phyloP scores from a whole-genome alignment of 805 yeast species.

The Kuraishia borneana region DNA sequence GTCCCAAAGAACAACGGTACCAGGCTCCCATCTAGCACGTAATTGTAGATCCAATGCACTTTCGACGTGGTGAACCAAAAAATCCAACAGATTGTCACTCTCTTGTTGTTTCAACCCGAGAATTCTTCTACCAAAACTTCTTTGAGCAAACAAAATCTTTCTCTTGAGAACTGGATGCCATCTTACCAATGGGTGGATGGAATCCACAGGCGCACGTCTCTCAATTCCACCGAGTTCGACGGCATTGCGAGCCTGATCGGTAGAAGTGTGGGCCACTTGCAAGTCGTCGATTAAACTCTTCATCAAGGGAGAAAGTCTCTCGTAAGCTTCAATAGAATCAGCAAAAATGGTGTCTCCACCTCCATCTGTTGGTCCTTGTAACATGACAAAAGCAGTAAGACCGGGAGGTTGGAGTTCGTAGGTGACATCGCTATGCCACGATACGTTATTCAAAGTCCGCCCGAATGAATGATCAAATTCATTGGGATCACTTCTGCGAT shows the following conservation, averaged over 20 bases:
- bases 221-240: slow-evolving; percentile 47
- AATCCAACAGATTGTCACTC: slow-evolving; percentile 46
- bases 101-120: slow-evolving; percentile 68
- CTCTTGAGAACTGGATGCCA: slow-evolving; percentile 62
- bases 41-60: slow-evolving; percentile 51
- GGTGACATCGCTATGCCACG: slow-evolving; percentile 43
- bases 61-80: slow-evolving; percentile 41
- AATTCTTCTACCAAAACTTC: slow-evolving; percentile 53
- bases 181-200: slow-evolving; percentile 62
- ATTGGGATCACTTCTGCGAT: slow-evolving; percentile 21
- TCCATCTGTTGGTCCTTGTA: slow-evolving; percentile 30
- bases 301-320: slow-evolving; percentile 57
- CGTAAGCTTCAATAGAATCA: slow-evolving; percentile 62
- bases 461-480: slow-evolving; percentile 10
- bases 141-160: slow-evolving; percentile 47
- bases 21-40: slow-evolving; percentile 63
- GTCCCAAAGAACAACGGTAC: slow-evolving; percentile 69
- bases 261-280: slow-evolving; percentile 60
- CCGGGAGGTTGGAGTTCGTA: slow-evolving; percentile 61
- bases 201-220: slow-evolving; percentile 51
- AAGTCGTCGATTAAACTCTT: slow-evolving; percentile 47
- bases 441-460: slow-evolving; percentile 22
- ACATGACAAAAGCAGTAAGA: slow-evolving; percentile 34
- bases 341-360: slow-evolving; percentile 62
- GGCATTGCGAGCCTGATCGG: slow-evolving; percentile 56